Conservation (phyloP, 371 early-diverging fungal species). For the Rhizopus arrhizus region DNA sequence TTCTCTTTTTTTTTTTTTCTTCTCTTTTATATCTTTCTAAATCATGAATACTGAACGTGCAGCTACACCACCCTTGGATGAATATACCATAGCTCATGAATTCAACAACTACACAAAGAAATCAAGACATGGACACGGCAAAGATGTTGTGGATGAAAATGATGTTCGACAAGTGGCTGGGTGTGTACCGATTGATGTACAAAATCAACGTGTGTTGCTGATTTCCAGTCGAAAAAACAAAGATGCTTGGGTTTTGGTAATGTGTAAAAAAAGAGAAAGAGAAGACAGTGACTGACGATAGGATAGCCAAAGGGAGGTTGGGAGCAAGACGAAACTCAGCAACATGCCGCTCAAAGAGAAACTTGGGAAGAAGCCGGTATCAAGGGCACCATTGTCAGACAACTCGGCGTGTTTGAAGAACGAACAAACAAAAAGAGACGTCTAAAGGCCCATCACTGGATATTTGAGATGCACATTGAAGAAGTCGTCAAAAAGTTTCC, state of each 20-base stretch:
- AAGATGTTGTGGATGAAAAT: conserved; percentile 39
- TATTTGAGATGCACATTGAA: conserved; percentile 58
- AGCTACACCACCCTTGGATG: not conserved
- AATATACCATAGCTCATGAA: not conserved
- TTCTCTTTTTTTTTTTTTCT: not conserved
- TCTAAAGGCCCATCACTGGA: conserved; percentile 49
- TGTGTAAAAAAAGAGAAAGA: too few species aligned
- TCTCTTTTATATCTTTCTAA: not conserved
- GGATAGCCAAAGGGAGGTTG: conserved; percentile 60
- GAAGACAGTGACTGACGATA: too few species aligned
- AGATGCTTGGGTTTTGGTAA: conserved; percentile 46
- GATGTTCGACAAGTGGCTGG: conserved; percentile 54
- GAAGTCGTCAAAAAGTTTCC: conserved; percentile 53
- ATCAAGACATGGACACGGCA: conserved; percentile 47
- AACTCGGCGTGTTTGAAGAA: conserved; percentile 52
- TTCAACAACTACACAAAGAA: conserved; percentile 42
- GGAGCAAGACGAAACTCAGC: conserved; percentile 60
- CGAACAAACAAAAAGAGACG: conserved; percentile 23
- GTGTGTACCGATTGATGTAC: conserved; percentile 55
- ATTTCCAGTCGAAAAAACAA: conserved; percentile 50
- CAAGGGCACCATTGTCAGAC: conserved; percentile 45
- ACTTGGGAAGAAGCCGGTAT: conserved; percentile 65
- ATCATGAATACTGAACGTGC: conserved; percentile 1
- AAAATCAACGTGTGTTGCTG: conserved; percentile 44
- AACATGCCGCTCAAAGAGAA: conserved; percentile 58